Percentiles rank a stretch among this genome's conserved stretches.
These are phyloP conservation scores for Geum urbanum DNA, from an alignment of 306 rosid genomes.

Conservation along the genomic window DNA sequence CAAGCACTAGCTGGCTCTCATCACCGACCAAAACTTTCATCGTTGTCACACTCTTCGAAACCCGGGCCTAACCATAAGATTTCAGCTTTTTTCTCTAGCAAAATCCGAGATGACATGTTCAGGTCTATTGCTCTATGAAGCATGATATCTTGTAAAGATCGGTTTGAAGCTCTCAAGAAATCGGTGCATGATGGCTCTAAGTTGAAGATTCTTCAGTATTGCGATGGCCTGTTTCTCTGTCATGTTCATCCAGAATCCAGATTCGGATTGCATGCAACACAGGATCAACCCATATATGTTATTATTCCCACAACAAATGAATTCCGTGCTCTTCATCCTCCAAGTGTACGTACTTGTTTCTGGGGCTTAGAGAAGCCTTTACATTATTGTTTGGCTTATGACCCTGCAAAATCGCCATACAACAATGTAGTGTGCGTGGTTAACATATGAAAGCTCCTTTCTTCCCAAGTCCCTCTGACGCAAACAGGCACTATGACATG, in stretches of 20 bases:
- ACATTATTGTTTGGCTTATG: background rate
- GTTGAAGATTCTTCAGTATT: conserved; percentile 8
- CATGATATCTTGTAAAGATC: background rate
- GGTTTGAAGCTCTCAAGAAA: background rate
- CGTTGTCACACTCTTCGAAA: background rate
- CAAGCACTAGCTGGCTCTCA: conserved; percentile 28
- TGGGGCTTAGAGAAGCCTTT: too few species aligned
- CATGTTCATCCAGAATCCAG: background rate
- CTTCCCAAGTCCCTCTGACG: background rate
- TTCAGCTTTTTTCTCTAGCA: background rate
- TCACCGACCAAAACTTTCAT: conserved; percentile 13
- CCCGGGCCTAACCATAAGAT: background rate
- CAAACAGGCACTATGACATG: too few species aligned
- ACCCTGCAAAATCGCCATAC: conserved; percentile 6
- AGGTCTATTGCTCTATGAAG: background rate
- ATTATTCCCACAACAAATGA: background rate
- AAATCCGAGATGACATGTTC: background rate
- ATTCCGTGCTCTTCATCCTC: background rate
- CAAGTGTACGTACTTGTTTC: too few species aligned
- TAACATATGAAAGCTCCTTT: background rate
- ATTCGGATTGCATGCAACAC: background rate
- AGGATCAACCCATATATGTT: background rate
- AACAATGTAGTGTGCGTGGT: conserved; percentile 7
- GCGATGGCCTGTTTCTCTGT: conserved; percentile 21
- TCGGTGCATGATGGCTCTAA: background rate